Base-by-base conservation (phyloP, 2,329 filamentous ascomycete genomes). In the Blastomyces emzantsi region DNA sequence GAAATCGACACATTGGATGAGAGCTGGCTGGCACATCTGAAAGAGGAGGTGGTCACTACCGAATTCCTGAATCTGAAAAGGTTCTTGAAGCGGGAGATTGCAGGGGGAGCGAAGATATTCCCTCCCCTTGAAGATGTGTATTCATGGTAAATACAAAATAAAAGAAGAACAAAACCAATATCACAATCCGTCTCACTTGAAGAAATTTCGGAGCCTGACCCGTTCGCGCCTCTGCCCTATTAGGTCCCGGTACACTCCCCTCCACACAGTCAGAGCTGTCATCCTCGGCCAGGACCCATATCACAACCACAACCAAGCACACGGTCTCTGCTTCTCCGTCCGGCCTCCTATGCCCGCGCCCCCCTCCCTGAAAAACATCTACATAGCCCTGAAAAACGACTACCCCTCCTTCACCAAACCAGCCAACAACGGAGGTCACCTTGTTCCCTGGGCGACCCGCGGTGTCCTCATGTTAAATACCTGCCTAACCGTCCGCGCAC, bases 211-310 rank as follows among this genome's bases (percentile, higher is more conserved):
- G 33, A 33, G 36, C 11, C 54, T 56, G 3, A 56, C n/a, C 4
- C 11, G 6, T 33, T 22, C 28, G 13, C 15, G 3, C 39, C n/a
- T 13, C 19, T 43, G 64, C 52, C 5, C 45, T 22, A 30, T n/a
- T 64, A 97, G 93, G 93, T 97, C 93, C 65, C 89, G 92, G 33
- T 89, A 96, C 75, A 97, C 93, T 0, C 92, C 94, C 8, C 87
- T 99, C 70, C 80, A 88, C 78, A 88, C 83, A 17, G 92, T 97
- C 75, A 96, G 96, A 76, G 89, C 90, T 64, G 92, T 99, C 65
- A 92, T 99, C 72, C 77, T 97, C 62, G 94, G 94, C 68, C 94
- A 99, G 79, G 94, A 99, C 74, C 94, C 94, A 2, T 99, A 99
- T 76, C 94, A 99, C 80, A 96, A 96, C 75, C 76, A 86, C 74